Percentiles rank a stretch among this genome's conserved stretches.
phyloP scores from a whole-genome alignment of 129 eudicot species.

The Saposhnikovia divaricata region DNA sequence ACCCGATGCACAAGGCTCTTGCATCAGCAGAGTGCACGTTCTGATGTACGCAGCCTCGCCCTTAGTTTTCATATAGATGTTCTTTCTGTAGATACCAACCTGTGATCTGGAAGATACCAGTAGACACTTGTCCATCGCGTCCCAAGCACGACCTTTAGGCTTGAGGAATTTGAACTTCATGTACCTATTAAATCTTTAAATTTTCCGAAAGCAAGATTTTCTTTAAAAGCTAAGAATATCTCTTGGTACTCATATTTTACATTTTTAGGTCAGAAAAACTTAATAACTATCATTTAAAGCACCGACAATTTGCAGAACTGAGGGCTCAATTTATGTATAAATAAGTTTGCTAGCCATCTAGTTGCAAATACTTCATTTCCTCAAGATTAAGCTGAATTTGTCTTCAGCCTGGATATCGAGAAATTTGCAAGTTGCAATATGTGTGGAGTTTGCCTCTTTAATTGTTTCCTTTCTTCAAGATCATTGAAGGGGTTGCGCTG shows the following conservation, averaged over 20 bases:
- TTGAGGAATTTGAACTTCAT: background rate
- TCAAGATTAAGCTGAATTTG: background rate
- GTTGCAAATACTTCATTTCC: background rate
- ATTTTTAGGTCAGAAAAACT: background rate
- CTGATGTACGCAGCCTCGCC: background rate
- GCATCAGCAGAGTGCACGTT: background rate
- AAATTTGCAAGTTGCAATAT: background rate
- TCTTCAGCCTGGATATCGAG: background rate
- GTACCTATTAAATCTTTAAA: background rate
- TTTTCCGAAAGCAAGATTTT: background rate
- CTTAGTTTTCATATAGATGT: background rate
- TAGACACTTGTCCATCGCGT: background rate
- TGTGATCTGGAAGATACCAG: too few species aligned
- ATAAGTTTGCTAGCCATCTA: background rate
- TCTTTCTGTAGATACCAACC: background rate
- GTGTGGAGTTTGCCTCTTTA: background rate
- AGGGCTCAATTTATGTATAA: background rate
- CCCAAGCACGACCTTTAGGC: background rate
- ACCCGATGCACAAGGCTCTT: background rate
- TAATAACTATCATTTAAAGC: background rate
- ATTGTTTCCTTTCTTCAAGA: background rate
- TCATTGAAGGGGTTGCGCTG: background rate
- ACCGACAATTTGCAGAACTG: background rate
- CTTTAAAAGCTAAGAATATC: background rate
- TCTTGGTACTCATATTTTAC: background rate